Conservation (phyloP, 257 asterid species). For the Petunia axillaris region DNA sequence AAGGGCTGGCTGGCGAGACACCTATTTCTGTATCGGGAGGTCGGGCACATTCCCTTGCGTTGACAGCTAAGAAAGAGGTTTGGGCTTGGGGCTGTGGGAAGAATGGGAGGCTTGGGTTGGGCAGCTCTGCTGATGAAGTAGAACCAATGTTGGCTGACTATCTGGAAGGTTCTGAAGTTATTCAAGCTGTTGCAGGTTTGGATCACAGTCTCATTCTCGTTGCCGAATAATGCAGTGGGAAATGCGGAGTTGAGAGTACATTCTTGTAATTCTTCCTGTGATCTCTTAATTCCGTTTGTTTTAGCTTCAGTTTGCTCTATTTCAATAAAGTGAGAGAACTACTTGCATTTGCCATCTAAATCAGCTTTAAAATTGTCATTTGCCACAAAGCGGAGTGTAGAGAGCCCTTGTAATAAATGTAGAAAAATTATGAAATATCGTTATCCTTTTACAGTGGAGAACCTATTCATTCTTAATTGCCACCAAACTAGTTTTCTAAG, state of each 20-base stretch:
- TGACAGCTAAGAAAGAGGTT: slow-evolving; percentile 59
- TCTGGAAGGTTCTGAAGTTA: slow-evolving; percentile 62
- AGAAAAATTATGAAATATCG: too few species aligned
- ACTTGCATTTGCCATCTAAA: not conserved
- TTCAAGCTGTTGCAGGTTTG: slow-evolving; percentile 83
- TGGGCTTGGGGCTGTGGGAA: slow-evolving; percentile 97
- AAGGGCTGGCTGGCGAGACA: slow-evolving; percentile 48
- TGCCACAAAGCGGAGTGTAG: too few species aligned
- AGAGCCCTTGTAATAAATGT: too few species aligned
- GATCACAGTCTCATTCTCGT: slow-evolving; percentile 82
- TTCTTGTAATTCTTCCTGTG: not conserved
- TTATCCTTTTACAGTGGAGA: too few species aligned
- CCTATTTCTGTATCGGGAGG: slow-evolving; percentile 73
- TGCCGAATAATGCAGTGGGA: slow-evolving; percentile 40
- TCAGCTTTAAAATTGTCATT: too few species aligned
- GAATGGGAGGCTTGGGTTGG: slow-evolving; percentile 86
- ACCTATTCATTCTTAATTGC: too few species aligned
- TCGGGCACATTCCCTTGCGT: slow-evolving; percentile 73
- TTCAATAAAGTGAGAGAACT: not conserved
- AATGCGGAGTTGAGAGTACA: not conserved
- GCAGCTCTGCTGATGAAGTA: slow-evolving; percentile 75
- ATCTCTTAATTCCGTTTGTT: not conserved
- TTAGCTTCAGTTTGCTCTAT: not conserved
- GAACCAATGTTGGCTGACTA: slow-evolving; percentile 70
- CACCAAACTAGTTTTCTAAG: too few species aligned